phyloP scores from a whole-genome alignment of 495 filamentous ascomycete species.

The Daldinia bambusicola region DNA sequence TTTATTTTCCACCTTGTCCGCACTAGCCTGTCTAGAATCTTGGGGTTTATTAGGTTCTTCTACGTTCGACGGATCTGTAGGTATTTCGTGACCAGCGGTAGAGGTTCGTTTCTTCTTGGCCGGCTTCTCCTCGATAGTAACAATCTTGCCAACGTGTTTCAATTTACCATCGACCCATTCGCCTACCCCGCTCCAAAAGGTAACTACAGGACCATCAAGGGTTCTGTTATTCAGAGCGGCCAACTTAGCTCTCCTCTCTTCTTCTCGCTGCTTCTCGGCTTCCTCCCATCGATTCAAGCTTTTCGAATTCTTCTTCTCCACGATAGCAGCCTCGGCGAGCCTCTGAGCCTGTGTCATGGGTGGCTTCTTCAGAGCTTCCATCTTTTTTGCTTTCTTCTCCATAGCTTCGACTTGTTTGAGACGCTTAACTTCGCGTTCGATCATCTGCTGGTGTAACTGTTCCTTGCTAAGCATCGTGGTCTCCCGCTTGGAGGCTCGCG shows the following conservation, averaged over 20 bases:
- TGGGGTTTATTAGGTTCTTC: slow-evolving; percentile 42
- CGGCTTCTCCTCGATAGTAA: slow-evolving; percentile 67
- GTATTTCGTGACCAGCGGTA: slow-evolving; percentile 35
- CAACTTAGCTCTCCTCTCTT: slow-evolving; percentile 81
- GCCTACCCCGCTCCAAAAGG: slow-evolving; percentile 90
- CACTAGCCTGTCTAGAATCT: slow-evolving; percentile 32
- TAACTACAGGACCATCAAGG: slow-evolving; percentile 88
- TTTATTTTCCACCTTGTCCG: slow-evolving; percentile 39
- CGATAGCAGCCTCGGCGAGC: slow-evolving; percentile 80
- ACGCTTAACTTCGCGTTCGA: slow-evolving; percentile 82
- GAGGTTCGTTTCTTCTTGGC: slow-evolving; percentile 59
- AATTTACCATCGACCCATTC: slow-evolving; percentile 75
- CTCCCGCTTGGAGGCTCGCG: slow-evolving; percentile 81
- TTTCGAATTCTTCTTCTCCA: slow-evolving; percentile 87
- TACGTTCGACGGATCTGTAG: slow-evolving; percentile 44
- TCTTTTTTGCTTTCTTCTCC: slow-evolving; percentile 84
- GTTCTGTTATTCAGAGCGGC: slow-evolving; percentile 86
- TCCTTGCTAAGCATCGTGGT: slow-evolving; percentile 88
- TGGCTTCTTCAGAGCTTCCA: slow-evolving; percentile 77
- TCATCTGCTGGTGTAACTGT: slow-evolving; percentile 80
- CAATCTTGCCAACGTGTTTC: slow-evolving; percentile 75
- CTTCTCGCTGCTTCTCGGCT: slow-evolving; percentile 84
- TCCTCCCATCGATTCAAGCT: slow-evolving; percentile 95
- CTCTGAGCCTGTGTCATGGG: slow-evolving; percentile 91
- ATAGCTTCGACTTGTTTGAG: slow-evolving; percentile 82